Evolutionary conservation across 345 rosid species (phyloP).

Genomic region (Lenwebbia sp.): DNA sequence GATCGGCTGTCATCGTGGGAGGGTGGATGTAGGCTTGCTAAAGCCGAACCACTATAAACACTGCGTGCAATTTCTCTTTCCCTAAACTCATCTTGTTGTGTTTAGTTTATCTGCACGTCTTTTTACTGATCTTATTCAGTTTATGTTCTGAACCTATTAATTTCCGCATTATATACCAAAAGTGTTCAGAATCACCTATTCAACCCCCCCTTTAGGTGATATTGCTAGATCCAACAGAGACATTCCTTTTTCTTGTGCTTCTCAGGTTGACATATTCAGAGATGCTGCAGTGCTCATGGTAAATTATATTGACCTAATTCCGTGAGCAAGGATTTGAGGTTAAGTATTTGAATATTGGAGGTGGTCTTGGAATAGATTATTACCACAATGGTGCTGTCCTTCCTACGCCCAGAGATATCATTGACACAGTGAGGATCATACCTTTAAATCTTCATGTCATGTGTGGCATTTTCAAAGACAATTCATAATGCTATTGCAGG

Average conservation of each 20-base stretch:
- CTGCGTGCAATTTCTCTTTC: too few species aligned
- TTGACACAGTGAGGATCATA: constrained; percentile 57
- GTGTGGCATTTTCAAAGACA: background rate
- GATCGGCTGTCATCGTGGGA: too few species aligned
- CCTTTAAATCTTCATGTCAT: background rate
- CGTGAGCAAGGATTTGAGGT: constrained; percentile 88
- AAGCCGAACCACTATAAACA: too few species aligned
- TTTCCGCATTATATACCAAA: too few species aligned
- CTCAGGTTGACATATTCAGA: constrained; percentile 89
- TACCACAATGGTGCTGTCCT: constrained; percentile 75
- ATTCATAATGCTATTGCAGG: background rate
- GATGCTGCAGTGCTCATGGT: constrained; percentile 94
- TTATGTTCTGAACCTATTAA: too few species aligned
- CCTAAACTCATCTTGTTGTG: too few species aligned
- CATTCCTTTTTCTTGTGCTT: background rate
- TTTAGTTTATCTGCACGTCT: too few species aligned
- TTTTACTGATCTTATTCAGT: too few species aligned
- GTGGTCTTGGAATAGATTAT: constrained; percentile 96
- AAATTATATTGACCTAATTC: constrained; percentile 77
- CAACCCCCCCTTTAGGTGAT: too few species aligned
- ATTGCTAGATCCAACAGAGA: too few species aligned
- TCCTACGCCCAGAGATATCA: constrained; percentile 91
- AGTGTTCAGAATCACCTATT: too few species aligned
- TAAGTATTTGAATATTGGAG: constrained; percentile 86
- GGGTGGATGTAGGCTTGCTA: too few species aligned